A percentile compares a stretch with the other conserved stretches of the same genome.
These are phyloP conservation scores for Diaporthe caulivora DNA, from an alignment of 2,329 filamentous ascomycete species.

Conservation along the genomic window DNA sequence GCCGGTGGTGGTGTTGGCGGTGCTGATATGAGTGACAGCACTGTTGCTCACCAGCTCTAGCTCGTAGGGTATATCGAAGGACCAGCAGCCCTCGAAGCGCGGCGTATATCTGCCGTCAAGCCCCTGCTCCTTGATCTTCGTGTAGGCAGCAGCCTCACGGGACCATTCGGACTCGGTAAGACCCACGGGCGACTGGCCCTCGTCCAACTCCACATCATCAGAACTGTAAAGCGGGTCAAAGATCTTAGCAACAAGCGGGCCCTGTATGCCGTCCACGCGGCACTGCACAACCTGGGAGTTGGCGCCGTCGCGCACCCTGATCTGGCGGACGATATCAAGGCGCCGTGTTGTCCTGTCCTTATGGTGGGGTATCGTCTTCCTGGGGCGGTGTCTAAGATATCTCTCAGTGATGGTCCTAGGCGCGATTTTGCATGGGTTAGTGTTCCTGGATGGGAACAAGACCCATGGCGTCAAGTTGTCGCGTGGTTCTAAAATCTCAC, in stretches of 20 bases:
- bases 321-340: neutral
- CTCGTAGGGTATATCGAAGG: neutral
- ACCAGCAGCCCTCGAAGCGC: slow-evolving; percentile 14
- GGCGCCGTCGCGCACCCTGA: slow-evolving; percentile 8
- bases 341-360: neutral
- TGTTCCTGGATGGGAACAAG: neutral
- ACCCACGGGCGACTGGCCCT: neutral
- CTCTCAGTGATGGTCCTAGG: neutral
- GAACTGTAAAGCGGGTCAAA: neutral
- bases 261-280: neutral
- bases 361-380: neutral
- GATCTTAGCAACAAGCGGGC: neutral
- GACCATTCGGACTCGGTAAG: neutral
- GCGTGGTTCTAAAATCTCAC: neutral
- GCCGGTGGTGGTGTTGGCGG: neutral
- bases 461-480: slow-evolving; percentile 7
- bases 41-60: slow-evolving; percentile 1
- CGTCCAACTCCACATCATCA: neutral
- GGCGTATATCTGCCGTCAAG: neutral
- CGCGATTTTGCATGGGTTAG: neutral
- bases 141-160: neutral
- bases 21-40: neutral
- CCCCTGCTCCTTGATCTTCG: neutral
- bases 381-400: neutral
- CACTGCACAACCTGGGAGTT: slow-evolving; percentile 5